Conservation (phyloP, 2,329 filamentous ascomycete genomes). For the Alternaria sp. region DNA sequence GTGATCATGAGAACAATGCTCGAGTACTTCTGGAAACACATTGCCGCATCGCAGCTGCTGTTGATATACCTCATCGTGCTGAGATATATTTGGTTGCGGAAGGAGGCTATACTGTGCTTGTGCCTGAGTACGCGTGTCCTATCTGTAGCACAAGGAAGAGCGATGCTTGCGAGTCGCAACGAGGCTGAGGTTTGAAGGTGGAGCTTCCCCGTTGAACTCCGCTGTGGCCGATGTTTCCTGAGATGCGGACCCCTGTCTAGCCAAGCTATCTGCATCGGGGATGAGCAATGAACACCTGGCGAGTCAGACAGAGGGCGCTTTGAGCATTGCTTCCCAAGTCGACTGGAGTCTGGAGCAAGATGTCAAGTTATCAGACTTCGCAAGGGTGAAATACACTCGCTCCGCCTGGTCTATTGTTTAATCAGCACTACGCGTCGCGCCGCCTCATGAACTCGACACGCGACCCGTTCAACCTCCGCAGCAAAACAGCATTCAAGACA, state of each 20-base stretch:
- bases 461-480: slow-evolving; percentile 55
- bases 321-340: neutral
- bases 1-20: slow-evolving; percentile 11
- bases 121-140: neutral
- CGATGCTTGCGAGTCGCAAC: slow-evolving; percentile 3
- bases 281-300: slow-evolving; percentile 36
- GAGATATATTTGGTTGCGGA: neutral
- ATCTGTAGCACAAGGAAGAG: neutral
- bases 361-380: slow-evolving; percentile 1
- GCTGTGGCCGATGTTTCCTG: slow-evolving; percentile 11
- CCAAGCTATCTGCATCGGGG: slow-evolving; percentile 16
- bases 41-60: neutral
- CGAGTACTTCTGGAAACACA: neutral
- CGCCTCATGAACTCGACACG: slow-evolving; percentile 51
- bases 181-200: slow-evolving; percentile 16
- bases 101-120: slow-evolving; percentile 5
- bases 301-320: slow-evolving; percentile 11
- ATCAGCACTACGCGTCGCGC: slow-evolving; percentile 11
- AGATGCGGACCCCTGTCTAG: slow-evolving; percentile 23
- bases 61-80: neutral
- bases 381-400: slow-evolving; percentile 10
- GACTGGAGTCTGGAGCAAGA: slow-evolving; percentile 5
- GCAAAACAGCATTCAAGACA: slow-evolving; percentile 34
- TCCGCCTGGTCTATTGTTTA: neutral
- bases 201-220: slow-evolving; percentile 22